phyloP scores from a whole-genome alignment of 2,329 filamentous ascomycete genomes.

The Aspergillus aculeatus region DNA sequence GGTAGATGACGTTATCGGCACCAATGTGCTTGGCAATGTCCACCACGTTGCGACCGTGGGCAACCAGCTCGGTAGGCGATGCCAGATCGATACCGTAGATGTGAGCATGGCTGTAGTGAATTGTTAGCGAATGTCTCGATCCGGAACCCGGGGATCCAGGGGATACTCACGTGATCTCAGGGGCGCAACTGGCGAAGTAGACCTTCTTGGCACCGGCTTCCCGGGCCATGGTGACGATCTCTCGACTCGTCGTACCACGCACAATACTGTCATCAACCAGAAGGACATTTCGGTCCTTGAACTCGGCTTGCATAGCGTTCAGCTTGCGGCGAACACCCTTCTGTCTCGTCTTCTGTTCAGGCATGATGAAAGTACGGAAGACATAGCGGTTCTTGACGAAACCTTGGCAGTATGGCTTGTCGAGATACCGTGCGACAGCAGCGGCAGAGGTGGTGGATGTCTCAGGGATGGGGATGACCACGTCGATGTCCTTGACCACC shows the following conservation, averaged over 20 bases:
- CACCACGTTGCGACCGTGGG: constrained; percentile 62
- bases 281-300: constrained; percentile 74
- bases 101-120: constrained; percentile 62
- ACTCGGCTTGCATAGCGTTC: constrained; percentile 81
- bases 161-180: constrained; percentile 63
- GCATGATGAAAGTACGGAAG: constrained; percentile 84
- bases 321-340: constrained; percentile 89
- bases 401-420: constrained; percentile 74
- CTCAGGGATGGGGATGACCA: constrained; percentile 78
- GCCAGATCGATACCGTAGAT: constrained; percentile 81
- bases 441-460: constrained; percentile 80
- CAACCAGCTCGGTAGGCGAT: constrained; percentile 68
- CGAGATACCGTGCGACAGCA: constrained; percentile 69
- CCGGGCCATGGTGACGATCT: constrained; percentile 79
- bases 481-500: constrained; percentile 71
- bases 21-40: constrained; percentile 68
- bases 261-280: constrained; percentile 91
- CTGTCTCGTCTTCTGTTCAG: constrained; percentile 74
- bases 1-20: constrained; percentile 74
- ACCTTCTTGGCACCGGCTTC: constrained; percentile 81
- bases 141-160: neutral
- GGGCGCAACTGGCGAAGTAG: constrained; percentile 78
- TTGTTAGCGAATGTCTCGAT: constrained; percentile 8
- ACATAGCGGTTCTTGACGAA: constrained; percentile 91
- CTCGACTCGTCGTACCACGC: constrained; percentile 75